Percentiles rank a stretch among this genome's conserved stretches.
Conservation (phyloP, 441 rosid species). For the Jatropha podagrica region DNA sequence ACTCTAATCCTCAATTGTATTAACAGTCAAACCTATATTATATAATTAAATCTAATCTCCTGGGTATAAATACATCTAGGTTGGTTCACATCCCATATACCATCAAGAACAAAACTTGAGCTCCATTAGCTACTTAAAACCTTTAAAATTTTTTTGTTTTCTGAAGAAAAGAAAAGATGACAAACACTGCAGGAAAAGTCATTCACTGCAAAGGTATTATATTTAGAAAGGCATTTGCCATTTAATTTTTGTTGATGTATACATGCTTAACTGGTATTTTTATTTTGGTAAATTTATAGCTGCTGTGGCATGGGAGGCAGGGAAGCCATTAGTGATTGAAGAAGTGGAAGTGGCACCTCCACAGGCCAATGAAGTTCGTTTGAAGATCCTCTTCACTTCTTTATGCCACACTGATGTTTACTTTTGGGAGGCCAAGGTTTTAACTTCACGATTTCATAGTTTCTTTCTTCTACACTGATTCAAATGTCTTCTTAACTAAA, state of each 20-base stretch:
- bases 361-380: conserved; percentile 43
- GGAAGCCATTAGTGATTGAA: conserved; percentile 70
- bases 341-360: conserved; percentile 55
- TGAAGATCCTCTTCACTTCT: conserved; percentile 46
- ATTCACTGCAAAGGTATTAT: conserved; percentile 16
- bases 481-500: background rate
- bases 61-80: background rate
- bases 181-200: conserved; percentile 11
- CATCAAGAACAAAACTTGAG: background rate
- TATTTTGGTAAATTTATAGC: conserved; percentile 29
- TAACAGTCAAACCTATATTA: background rate
- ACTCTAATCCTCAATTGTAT: background rate
- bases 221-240: background rate
- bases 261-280: background rate
- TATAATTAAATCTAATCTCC: background rate
- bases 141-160: background rate
- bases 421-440: conserved; percentile 61
- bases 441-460: background rate
- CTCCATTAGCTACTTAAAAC: background rate
- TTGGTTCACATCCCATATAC: background rate
- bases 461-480: background rate
- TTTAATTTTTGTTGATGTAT: background rate
- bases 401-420: conserved; percentile 52
- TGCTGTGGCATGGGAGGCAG: conserved; percentile 83
- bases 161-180: background rate